phyloP scores from a whole-genome alignment of 2,329 filamentous ascomycete species.

The Aureobasidium melanogenum region DNA sequence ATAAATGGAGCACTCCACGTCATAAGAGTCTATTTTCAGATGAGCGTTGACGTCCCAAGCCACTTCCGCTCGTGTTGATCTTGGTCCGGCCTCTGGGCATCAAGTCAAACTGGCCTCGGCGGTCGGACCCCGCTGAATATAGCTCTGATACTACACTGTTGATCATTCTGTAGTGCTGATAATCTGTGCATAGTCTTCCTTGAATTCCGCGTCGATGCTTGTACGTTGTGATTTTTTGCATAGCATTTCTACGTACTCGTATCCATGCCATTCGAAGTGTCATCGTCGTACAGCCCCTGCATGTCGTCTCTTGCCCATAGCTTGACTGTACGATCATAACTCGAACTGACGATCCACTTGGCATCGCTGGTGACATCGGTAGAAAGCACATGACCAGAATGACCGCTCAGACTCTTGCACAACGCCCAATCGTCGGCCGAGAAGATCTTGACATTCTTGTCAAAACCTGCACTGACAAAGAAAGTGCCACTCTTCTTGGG shows the following conservation, averaged over 20 bases:
- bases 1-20: neutral
- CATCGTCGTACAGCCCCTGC: constrained; percentile 30
- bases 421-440: constrained; percentile 94
- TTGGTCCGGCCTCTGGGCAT: neutral
- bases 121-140: neutral
- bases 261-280: neutral
- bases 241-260: constrained; percentile 2
- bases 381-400: constrained; percentile 85
- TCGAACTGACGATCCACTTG: constrained; percentile 88
- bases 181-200: neutral
- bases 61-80: constrained; percentile 5
- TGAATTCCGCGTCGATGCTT: neutral
- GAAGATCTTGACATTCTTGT: constrained; percentile 91
- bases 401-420: constrained; percentile 77
- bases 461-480: constrained; percentile 83
- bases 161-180: neutral
- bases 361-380: constrained; percentile 80
- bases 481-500: constrained; percentile 89
- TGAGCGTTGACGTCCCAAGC: neutral
- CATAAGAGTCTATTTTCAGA: constrained; percentile 4
- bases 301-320: constrained; percentile 84
- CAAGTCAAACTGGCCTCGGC: neutral
- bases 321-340: constrained; percentile 91
- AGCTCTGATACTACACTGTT: neutral
- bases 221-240: neutral